Conservation (phyloP, 2,329 filamentous ascomycete species). For the Colletotrichum higginsianum region DNA sequence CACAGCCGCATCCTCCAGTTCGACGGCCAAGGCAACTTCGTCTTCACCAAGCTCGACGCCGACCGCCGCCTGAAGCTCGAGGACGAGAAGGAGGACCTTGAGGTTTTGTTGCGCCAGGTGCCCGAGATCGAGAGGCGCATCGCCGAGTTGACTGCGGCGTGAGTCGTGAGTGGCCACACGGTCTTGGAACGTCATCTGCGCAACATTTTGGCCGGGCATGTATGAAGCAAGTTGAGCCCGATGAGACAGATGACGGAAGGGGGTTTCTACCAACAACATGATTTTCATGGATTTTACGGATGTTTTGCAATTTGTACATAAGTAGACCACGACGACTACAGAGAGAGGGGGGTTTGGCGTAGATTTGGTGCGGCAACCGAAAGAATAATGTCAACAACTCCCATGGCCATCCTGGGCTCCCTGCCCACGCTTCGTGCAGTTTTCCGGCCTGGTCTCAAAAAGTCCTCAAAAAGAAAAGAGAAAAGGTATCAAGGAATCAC, state of each 20-base stretch:
- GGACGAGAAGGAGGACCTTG: slow-evolving; percentile 96
- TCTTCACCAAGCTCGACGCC: slow-evolving; percentile 92
- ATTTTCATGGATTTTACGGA: background rate
- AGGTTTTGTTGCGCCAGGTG: slow-evolving; percentile 86
- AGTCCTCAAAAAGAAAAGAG: too few species aligned
- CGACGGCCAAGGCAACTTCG: slow-evolving; percentile 91
- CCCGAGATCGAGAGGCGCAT: slow-evolving; percentile 91
- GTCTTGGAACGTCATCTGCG: too few species aligned
- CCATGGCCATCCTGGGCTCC: background rate
- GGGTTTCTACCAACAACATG: background rate
- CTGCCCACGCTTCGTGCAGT: too few species aligned
- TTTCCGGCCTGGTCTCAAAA: too few species aligned
- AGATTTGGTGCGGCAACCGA: slow-evolving; percentile 11
- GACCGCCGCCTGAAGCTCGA: slow-evolving; percentile 88
- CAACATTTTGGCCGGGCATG: too few species aligned
- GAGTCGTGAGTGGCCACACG: background rate
- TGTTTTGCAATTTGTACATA: slow-evolving; percentile 10
- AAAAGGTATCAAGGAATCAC: too few species aligned
- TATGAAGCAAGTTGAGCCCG: too few species aligned
- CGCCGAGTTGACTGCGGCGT: slow-evolving; percentile 77
- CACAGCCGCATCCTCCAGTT: slow-evolving; percentile 96
- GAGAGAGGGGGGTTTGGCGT: slow-evolving; percentile 6
- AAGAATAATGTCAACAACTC: slow-evolving; percentile 3
- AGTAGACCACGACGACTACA: background rate
- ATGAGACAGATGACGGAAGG: background rate